Evolutionary conservation across 768 basidiomycete genomes (phyloP).

Genomic region (Stropharia rugosoannulata): DNA sequence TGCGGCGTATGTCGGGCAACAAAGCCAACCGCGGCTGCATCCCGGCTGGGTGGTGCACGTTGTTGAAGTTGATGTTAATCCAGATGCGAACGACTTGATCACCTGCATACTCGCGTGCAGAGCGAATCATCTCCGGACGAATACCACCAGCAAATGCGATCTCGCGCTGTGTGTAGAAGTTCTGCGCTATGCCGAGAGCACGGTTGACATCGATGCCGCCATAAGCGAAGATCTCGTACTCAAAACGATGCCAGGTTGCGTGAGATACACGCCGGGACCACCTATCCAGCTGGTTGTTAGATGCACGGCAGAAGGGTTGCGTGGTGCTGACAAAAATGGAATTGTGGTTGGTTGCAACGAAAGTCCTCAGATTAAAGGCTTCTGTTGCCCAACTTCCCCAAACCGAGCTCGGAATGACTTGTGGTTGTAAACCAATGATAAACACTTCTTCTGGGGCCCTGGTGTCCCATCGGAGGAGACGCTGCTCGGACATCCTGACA

Average conservation of each 20-base stretch:
- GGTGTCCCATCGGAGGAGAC: not conserved
- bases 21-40: not conserved
- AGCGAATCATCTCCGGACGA: not conserved
- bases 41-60: not conserved
- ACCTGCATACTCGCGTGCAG: not conserved
- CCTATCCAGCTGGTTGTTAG: not conserved
- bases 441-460: not conserved
- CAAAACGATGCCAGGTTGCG: not conserved
- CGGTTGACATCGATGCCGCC: slow-evolving; percentile 1
- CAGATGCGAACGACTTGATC: not conserved
- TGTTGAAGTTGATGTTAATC: not conserved
- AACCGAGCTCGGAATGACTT: not conserved
- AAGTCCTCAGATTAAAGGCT: not conserved
- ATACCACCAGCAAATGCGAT: slow-evolving; percentile 1
- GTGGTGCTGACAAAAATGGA: slow-evolving; percentile 1
- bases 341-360: not conserved
- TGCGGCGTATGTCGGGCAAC: not conserved
- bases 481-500: not conserved
- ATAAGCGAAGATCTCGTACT: slow-evolving; percentile 1
- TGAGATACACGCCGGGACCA: not conserved
- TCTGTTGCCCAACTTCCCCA: no score
- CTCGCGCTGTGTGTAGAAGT: not conserved
- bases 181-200: not conserved
- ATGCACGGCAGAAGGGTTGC: not conserved
- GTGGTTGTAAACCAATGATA: not conserved